phyloP scores from a whole-genome alignment of 495 filamentous ascomycete genomes.

The Penicillium salamii region DNA sequence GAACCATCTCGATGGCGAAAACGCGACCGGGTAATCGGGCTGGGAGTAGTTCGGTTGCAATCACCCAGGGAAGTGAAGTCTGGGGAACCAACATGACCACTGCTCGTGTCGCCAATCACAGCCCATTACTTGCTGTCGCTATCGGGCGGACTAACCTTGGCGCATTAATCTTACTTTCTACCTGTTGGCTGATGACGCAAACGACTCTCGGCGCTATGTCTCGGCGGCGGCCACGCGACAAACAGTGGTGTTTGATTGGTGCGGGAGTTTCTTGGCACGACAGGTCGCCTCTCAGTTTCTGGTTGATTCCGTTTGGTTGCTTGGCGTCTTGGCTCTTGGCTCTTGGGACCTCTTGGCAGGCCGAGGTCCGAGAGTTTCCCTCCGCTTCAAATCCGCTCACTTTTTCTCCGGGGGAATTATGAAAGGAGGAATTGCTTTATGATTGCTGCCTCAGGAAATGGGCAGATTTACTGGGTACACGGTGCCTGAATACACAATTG shows the following conservation, averaged over 20 bases:
- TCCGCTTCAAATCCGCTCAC: slow-evolving; percentile 27
- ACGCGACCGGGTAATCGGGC: slow-evolving; percentile 1
- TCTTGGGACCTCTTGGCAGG: slow-evolving; percentile 28
- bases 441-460: slow-evolving; percentile 4
- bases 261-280: slow-evolving; percentile 13
- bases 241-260: slow-evolving; percentile 18
- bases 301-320: background rate
- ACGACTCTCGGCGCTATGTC: slow-evolving; percentile 26
- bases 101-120: slow-evolving; percentile 9
- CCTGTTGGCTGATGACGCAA: slow-evolving; percentile 26
- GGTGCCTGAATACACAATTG: slow-evolving; percentile 7
- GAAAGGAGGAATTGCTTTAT: background rate
- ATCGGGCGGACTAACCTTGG: slow-evolving; percentile 18
- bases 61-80: background rate
- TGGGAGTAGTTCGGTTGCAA: slow-evolving; percentile 6
- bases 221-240: slow-evolving; percentile 15
- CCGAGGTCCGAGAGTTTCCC: slow-evolving; percentile 25
- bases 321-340: slow-evolving; percentile 22
- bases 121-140: slow-evolving; percentile 5
- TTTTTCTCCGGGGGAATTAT: slow-evolving; percentile 3
- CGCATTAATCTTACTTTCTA: background rate
- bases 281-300: background rate
- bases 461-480: background rate
- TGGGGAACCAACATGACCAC: slow-evolving; percentile 11
- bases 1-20: slow-evolving; percentile 16